phyloP scores from a whole-genome alignment of 2,329 filamentous ascomycete genomes.

The Fusarium hainanense region DNA sequence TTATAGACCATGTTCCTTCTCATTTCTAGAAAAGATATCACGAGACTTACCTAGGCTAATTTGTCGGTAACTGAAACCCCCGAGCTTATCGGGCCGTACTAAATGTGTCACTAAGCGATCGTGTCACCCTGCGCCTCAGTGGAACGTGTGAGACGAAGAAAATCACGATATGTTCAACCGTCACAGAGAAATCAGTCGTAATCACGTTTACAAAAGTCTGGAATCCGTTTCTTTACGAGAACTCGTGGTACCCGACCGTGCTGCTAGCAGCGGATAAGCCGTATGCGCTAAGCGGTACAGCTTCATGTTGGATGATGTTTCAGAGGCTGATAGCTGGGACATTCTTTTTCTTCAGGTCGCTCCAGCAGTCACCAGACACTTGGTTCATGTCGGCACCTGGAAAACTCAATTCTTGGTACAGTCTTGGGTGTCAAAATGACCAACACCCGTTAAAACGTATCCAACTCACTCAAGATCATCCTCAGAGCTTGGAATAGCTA shows the following conservation, averaged over 20 bases:
- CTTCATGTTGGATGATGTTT: not conserved
- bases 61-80: not conserved
- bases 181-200: too few relatives aligned
- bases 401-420: too few relatives aligned
- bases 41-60: not conserved
- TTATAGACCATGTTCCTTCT: not conserved
- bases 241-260: accelerated
- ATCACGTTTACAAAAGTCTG: not conserved
- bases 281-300: not conserved
- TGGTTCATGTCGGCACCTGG: too few relatives aligned
- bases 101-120: not conserved
- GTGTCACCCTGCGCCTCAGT: not conserved
- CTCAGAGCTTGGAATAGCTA: not conserved
- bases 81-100: conserved; percentile 1
- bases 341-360: not conserved
- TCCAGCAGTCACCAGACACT: too few relatives aligned
- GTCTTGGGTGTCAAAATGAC: too few relatives aligned
- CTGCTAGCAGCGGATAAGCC: not conserved
- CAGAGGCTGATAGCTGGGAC: too few relatives aligned
- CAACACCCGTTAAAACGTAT: not conserved
- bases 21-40: not conserved
- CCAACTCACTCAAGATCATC: not conserved
- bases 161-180: not conserved
- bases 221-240: not conserved
- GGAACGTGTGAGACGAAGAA: not conserved